Conservation (phyloP, 148 eudicot species). For the Gaultheria prostrata region DNA sequence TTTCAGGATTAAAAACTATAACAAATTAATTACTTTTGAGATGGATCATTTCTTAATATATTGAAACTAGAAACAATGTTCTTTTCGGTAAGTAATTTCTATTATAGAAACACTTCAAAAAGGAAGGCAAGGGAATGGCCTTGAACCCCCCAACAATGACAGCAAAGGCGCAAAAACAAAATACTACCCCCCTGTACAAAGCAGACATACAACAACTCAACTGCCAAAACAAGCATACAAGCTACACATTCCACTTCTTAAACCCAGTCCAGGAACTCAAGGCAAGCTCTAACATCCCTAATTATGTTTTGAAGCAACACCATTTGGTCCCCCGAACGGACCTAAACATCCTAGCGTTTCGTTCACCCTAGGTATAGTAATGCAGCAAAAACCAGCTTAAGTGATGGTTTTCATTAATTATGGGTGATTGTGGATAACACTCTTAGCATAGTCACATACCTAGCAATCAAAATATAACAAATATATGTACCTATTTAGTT, state of each 20-base stretch:
- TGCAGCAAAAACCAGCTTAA: no score
- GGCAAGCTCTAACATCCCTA: neutral
- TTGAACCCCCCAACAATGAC: no score
- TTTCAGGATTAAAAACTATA: neutral
- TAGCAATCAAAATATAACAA: neutral
- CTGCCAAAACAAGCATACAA: no score
- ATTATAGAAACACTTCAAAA: no score
- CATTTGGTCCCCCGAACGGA: neutral
- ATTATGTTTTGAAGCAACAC: neutral
- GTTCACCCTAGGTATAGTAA: no score
- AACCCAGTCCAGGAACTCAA: neutral
- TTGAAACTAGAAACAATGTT: neutral
- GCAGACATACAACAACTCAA: no score
- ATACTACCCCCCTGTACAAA: no score
- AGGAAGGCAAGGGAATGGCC: no score
- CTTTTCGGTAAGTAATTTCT: no score
- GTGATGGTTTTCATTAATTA: neutral
- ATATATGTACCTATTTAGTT: neutral
- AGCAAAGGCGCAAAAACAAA: no score
- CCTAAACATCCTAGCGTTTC: neutral
- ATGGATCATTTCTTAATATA: no score
- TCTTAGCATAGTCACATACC: neutral
- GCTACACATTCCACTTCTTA: neutral
- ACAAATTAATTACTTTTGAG: neutral
- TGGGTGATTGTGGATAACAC: neutral